phyloP scores from a whole-genome alignment of 768 basidiomycete species.

The Tylopilus sp. region DNA sequence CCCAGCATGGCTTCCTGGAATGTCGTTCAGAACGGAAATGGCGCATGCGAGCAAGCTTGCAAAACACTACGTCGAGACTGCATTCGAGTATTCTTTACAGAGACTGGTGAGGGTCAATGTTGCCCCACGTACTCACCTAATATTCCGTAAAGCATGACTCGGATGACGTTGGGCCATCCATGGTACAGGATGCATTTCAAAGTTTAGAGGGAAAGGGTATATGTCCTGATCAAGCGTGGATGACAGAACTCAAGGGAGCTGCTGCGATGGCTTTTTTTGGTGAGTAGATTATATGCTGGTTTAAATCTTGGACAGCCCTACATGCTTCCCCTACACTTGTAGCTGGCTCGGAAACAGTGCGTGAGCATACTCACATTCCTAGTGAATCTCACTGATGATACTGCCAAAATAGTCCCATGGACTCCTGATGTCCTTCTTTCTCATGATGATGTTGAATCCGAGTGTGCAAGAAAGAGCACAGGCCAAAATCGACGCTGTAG shows the following conservation, averaged over 20 bases:
- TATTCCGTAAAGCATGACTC: background rate
- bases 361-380: too few species aligned
- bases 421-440: too few species aligned
- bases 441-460: background rate
- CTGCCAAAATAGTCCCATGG: background rate
- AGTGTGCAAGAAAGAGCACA: conserved; percentile 1
- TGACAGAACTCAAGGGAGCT: too few species aligned
- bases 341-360: background rate
- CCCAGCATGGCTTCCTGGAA: conserved; percentile 14
- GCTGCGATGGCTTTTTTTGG: background rate
- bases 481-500: too few species aligned
- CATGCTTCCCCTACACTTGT: background rate
- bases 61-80: background rate
- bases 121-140: background rate
- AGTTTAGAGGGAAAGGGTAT: background rate
- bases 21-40: background rate
- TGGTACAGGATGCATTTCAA: background rate
- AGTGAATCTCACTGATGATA: too few species aligned
- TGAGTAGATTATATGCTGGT: background rate
- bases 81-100: conserved; percentile 1
- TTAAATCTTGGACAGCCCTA: background rate
- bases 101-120: background rate
- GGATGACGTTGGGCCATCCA: too few species aligned
- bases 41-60: background rate
- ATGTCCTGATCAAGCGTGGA: background rate